A percentile compares a stretch with the other conserved stretches of the same genome.
phyloP scores from a whole-genome alignment of 805 yeast species.

The Geotrichum ghanense region DNA sequence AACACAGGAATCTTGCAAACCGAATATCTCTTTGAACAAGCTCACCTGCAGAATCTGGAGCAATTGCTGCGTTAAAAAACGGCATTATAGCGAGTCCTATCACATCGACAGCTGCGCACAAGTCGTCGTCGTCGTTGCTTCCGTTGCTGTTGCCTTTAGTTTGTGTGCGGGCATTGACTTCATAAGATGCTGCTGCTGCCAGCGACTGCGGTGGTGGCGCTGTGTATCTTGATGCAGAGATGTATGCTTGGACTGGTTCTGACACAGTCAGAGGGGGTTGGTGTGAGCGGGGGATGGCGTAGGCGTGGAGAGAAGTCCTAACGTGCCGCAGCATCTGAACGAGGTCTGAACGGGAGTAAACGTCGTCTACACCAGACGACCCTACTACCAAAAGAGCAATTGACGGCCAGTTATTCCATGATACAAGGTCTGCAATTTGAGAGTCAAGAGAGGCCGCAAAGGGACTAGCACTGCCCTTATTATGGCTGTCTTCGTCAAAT shows the following conservation, averaged over 20 bases:
- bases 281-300: constrained; percentile 3
- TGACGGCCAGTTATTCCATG: constrained; percentile 13
- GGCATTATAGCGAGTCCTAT: constrained; percentile 70
- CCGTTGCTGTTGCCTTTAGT: neutral
- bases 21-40: constrained; percentile 50
- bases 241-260: constrained; percentile 69
- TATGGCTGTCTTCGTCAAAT: constrained; percentile 3
- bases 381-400: constrained; percentile 17
- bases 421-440: constrained; percentile 9
- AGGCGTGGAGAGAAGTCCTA: constrained; percentile 4
- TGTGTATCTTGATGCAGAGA: constrained; percentile 14
- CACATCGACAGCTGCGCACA: constrained; percentile 68
- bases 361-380: constrained; percentile 14
- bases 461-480: constrained; percentile 1
- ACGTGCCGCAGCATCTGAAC: constrained; percentile 13
- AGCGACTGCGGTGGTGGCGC: constrained; percentile 8
- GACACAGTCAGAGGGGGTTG: constrained; percentile 59
- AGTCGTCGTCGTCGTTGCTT: constrained; percentile 36
- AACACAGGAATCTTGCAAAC: constrained; percentile 43
- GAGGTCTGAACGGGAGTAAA: constrained; percentile 12
- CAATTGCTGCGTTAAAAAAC: constrained; percentile 49
- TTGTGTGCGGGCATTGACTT: constrained; percentile 19
- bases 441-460: constrained; percentile 8
- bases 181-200: constrained; percentile 11
- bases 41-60: constrained; percentile 52